Conservation (phyloP, 1,139 yeast species). For the Suhomyces chickasaworum region DNA sequence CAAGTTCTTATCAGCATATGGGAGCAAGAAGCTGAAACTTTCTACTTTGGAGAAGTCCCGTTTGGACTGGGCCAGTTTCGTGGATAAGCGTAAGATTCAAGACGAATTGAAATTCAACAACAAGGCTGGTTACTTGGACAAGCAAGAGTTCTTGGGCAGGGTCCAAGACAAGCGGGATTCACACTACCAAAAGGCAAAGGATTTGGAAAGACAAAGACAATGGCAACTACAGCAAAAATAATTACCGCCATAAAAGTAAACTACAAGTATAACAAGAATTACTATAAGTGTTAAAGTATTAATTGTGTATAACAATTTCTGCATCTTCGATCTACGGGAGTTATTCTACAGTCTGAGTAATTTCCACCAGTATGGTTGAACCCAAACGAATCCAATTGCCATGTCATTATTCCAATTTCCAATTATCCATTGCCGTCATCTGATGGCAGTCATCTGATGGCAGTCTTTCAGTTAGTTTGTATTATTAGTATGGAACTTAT, state of each 20-base stretch:
- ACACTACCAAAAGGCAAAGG: slow-evolving; percentile 60
- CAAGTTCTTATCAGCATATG: slow-evolving; percentile 41
- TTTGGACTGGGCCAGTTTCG: slow-evolving; percentile 94
- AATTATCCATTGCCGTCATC: too few relatives aligned
- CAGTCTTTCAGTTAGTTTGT: background rate
- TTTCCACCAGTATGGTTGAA: too few relatives aligned
- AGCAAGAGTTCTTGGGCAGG: slow-evolving; percentile 83
- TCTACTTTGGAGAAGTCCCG: slow-evolving; percentile 92
- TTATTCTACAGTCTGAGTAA: too few relatives aligned
- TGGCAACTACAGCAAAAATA: slow-evolving; percentile 28
- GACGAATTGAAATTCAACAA: slow-evolving; percentile 82
- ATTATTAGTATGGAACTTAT: background rate
- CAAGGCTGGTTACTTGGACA: slow-evolving; percentile 83
- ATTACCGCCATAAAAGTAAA: too few relatives aligned
- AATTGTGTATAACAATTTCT: too few relatives aligned
- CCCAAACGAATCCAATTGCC: too few relatives aligned
- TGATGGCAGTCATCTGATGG: too few relatives aligned
- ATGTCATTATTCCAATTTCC: too few relatives aligned
- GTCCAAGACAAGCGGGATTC: slow-evolving; percentile 69
- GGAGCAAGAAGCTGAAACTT: slow-evolving; percentile 58
- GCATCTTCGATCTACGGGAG: too few relatives aligned
- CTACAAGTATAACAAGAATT: too few relatives aligned
- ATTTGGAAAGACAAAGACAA: slow-evolving; percentile 38
- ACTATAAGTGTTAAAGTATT: background rate
- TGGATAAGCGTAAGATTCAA: slow-evolving; percentile 78